Evolutionary conservation across 441 rosid genomes (phyloP).

Genomic region (Capsella rubella): DNA sequence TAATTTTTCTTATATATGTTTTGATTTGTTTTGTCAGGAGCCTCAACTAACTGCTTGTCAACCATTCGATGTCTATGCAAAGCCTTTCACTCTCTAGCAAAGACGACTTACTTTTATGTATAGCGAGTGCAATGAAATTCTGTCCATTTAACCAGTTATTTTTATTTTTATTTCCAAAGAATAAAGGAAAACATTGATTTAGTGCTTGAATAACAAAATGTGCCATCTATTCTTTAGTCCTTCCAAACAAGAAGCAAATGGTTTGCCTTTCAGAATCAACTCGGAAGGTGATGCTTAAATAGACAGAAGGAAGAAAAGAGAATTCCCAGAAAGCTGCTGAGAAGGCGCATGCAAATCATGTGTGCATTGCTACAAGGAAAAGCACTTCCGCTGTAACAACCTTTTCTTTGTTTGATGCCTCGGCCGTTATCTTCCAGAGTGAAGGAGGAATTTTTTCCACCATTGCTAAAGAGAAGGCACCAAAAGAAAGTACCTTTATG

Average conservation of each 20-base stretch:
- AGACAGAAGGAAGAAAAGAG: slow-evolving; percentile 40
- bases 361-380: slow-evolving; percentile 64
- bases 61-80: slow-evolving; percentile 76
- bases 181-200: slow-evolving; percentile 30
- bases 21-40: slow-evolving; percentile 57
- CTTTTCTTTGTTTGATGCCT: slow-evolving; percentile 79
- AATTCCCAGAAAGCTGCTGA: slow-evolving; percentile 32
- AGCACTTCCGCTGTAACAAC: slow-evolving; percentile 81
- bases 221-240: slow-evolving; percentile 6
- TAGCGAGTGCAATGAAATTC: slow-evolving; percentile 32
- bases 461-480: slow-evolving; percentile 73
- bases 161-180: neutral
- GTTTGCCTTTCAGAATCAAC: slow-evolving; percentile 14
- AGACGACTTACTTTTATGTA: slow-evolving; percentile 18
- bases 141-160: slow-evolving; percentile 14
- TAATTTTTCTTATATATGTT: slow-evolving; percentile 10
- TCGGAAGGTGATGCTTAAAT: slow-evolving; percentile 20
- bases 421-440: slow-evolving; percentile 76
- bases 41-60: slow-evolving; percentile 83
- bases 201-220: slow-evolving; percentile 23
- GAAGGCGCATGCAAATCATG: slow-evolving; percentile 35
- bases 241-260: slow-evolving; percentile 21
- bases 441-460: slow-evolving; percentile 63
- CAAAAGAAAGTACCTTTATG: slow-evolving; percentile 76
- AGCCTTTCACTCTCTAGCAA: slow-evolving; percentile 72